These are phyloP conservation scores for Apiospora kogelbergensis DNA, from an alignment of 2,329 filamentous ascomycete genomes.

Conservation along the genomic window DNA sequence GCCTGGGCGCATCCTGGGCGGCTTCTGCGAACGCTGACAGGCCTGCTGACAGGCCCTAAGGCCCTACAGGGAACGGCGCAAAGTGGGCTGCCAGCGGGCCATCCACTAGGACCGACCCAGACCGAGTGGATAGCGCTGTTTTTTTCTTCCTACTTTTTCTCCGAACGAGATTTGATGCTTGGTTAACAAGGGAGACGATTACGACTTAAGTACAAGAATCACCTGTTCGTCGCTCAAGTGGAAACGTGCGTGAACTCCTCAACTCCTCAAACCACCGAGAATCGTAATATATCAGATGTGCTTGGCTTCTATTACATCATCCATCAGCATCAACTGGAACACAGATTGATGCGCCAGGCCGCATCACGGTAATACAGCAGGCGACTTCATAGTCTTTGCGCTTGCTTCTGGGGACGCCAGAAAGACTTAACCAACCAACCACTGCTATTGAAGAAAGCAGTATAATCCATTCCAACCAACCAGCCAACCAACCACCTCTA, in stretches of 20 bases:
- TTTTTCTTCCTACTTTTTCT: neutral
- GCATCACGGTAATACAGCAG: conserved; percentile 46
- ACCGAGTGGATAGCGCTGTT: neutral
- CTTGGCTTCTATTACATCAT: neutral
- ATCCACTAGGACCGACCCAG: neutral
- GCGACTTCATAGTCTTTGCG: conserved; percentile 69
- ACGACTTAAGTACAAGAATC: neutral
- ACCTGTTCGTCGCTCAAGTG: neutral
- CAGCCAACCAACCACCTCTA: conserved; percentile 8
- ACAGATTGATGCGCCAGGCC: conserved; percentile 27
- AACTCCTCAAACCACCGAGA: neutral
- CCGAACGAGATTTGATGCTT: neutral
- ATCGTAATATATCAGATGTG: neutral
- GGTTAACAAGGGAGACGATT: neutral
- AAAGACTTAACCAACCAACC: conserved; percentile 43
- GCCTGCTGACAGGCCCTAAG: too few species aligned
- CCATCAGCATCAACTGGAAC: neutral
- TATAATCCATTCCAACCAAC: conserved; percentile 11
- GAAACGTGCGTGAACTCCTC: neutral
- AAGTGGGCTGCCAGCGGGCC: neutral
- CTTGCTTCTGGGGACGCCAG: conserved; percentile 56
- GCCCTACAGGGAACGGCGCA: conserved; percentile 3
- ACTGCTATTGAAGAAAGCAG: conserved; percentile 10
- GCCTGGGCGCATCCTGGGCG: neutral
- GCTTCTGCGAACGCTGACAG: neutral